Percentiles rank a stretch among this genome's conserved stretches.
phyloP scores from a whole-genome alignment of 805 yeast species.

The Barnettozyma populi region DNA sequence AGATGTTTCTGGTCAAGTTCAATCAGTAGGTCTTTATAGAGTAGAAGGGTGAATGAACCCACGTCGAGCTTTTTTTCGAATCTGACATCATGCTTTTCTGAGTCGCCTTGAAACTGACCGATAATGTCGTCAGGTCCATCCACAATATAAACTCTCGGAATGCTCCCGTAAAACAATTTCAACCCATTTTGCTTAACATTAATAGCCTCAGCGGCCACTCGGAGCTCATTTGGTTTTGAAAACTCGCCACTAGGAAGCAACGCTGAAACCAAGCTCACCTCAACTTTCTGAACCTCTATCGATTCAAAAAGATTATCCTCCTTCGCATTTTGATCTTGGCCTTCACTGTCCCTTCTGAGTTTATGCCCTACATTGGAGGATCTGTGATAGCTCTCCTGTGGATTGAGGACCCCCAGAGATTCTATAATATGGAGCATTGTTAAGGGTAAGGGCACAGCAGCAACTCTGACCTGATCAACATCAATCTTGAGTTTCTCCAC shows the following conservation, averaged over 20 bases:
- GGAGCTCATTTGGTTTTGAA: constrained; percentile 28
- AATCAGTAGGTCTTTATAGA: constrained; percentile 36
- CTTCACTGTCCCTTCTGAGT: not conserved
- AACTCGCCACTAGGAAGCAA: constrained; percentile 37
- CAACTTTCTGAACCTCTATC: constrained; percentile 33
- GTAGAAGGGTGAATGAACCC: constrained; percentile 35
- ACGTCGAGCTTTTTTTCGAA: constrained; percentile 40
- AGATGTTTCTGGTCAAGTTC: constrained; percentile 16
- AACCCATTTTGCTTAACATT: constrained; percentile 40
- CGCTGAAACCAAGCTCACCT: constrained; percentile 43
- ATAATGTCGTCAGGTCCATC: constrained; percentile 17
- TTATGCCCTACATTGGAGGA: constrained; percentile 11
- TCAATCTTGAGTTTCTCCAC: constrained; percentile 29
- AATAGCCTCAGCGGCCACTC: constrained; percentile 27
- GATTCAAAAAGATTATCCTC: constrained; percentile 29
- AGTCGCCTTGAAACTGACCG: constrained; percentile 26
- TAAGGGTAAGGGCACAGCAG: constrained; percentile 33
- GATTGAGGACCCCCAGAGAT: constrained; percentile 17
- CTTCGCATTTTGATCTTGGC: not conserved
- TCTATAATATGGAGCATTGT: constrained; percentile 23
- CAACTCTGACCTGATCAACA: constrained; percentile 34
- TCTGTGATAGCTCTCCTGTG: constrained; percentile 8
- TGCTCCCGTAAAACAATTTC: constrained; percentile 42
- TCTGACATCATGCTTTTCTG: constrained; percentile 42
- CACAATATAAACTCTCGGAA: constrained; percentile 29